A percentile compares a stretch with the other conserved stretches of the same genome.
Conservation (phyloP, 2,329 filamentous ascomycete species). For the Aaosphaeria pasadenensis region DNA sequence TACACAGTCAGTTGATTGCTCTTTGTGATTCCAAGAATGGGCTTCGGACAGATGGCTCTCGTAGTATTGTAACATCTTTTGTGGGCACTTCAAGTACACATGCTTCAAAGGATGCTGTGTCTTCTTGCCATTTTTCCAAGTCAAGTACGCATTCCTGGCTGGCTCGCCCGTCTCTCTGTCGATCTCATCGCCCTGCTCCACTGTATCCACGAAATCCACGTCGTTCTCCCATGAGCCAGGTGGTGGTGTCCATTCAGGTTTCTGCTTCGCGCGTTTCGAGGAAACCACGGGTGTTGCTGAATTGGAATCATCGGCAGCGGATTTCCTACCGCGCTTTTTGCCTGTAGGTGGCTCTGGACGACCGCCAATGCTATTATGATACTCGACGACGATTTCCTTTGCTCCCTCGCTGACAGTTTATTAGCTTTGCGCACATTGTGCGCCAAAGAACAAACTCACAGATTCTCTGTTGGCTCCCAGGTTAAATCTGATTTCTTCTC, state of each 20-base stretch:
- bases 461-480: conserved; percentile 75
- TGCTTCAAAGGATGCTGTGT: conserved; percentile 68
- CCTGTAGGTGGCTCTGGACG: conserved; percentile 38
- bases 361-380: conserved; percentile 63
- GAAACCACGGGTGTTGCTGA: conserved; percentile 3
- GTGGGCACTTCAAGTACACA: conserved; percentile 73
- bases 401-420: conserved; percentile 29
- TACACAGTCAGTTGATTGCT: no score
- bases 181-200: conserved; percentile 55
- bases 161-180: conserved; percentile 40
- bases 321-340: conserved; percentile 48
- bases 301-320: conserved; percentile 14
- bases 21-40: no score
- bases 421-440: neutral
- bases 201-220: conserved; percentile 67
- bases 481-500: conserved; percentile 68
- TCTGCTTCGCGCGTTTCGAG: conserved; percentile 39
- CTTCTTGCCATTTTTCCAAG: conserved; percentile 72
- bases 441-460: conserved; percentile 44
- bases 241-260: conserved; percentile 62
- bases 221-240: conserved; percentile 75
- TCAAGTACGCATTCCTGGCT: conserved; percentile 65
- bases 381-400: conserved; percentile 59
- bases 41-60: conserved; percentile 44
- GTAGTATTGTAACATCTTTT: conserved; percentile 58